Base-by-base conservation (phyloP, 192 early-diverging fungal genomes). In the Coemansia sp. region DNA sequence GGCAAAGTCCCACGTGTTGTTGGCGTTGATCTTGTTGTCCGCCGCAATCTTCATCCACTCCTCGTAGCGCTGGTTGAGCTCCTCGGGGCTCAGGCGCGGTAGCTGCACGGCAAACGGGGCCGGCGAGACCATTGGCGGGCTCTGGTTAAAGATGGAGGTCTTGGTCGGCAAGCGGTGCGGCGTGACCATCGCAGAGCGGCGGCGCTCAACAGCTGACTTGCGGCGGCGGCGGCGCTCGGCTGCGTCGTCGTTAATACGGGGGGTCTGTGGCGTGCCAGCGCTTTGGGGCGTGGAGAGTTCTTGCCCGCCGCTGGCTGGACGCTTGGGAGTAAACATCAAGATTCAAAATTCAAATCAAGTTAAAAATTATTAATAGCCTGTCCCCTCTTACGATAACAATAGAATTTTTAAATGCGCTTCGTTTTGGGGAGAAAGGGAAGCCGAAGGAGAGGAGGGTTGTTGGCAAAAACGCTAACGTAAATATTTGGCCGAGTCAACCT, bases 21-120 rank as follows among this genome's bases (percentile, higher is more conserved):
- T 84, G 1, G 87, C 87, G 69, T 94, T 99, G 72, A 99, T 95
- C 90, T 97, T 97, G 65, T 82, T 97, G 73, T 98, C 95, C 0
- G 95, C 95, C 10, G 92, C 94, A 79, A 98, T 92, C 77, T 97
- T 96, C 85, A 98, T 91, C 93, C 94, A 97, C 79, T 98, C 94
- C 60, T 98, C 95, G 73, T 90, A 91, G 35, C 84, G 83, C 50
- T 84, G 69, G 45, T 85, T 85, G 62, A 86, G 83, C 52, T 86
- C 87, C 58, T 87, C 85, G 18, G 77, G 76, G 2, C 75, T 83
- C 64, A 81, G 65, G 8, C 67, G 71, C 47, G 70, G 70, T 20
- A 84, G 66, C 79, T 82, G 79, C 61, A 82, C 74, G 0, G 79
- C 69, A 70, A 76, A 82, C 45, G 69, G 53, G 9, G 69, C 70